These are phyloP conservation scores for Aspergillus fructus DNA, from an alignment of 2,329 filamentous ascomycete genomes.

Conservation along the genomic window DNA sequence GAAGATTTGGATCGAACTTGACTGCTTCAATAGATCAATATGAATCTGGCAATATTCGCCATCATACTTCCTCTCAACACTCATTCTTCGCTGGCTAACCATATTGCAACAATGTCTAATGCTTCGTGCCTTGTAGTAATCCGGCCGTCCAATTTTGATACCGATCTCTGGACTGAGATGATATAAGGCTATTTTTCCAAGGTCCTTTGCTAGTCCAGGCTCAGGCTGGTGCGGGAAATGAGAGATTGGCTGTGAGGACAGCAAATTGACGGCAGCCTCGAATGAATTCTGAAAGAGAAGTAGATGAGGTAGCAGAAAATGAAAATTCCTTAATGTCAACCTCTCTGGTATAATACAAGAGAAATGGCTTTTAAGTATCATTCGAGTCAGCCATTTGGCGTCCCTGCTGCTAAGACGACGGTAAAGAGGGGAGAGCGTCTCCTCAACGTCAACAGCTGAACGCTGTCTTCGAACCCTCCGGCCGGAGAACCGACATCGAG, in stretches of 20 bases:
- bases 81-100: conserved; percentile 61
- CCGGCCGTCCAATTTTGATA: conserved; percentile 63
- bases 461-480: conserved; percentile 53
- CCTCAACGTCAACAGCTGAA: conserved; percentile 42
- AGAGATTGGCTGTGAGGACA: conserved; percentile 43
- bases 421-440: conserved; percentile 58
- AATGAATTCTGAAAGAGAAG: conserved; percentile 71
- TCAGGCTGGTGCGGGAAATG: conserved; percentile 39
- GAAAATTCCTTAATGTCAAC: conserved; percentile 59
- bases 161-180: conserved; percentile 57
- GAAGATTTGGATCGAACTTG: conserved; percentile 71
- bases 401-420: conserved; percentile 63
- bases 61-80: conserved; percentile 79
- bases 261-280: conserved; percentile 55
- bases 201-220: conserved; percentile 27
- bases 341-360: conserved; percentile 62
- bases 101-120: conserved; percentile 74
- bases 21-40: conserved; percentile 61
- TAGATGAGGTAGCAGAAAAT: conserved; percentile 68
- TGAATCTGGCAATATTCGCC: conserved; percentile 91
- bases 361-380: conserved; percentile 75
- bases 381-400: conserved; percentile 81
- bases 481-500: conserved; percentile 69
- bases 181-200: conserved; percentile 37
- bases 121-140: conserved; percentile 65